Evolutionary conservation across 208 protist species (phyloP).

Genomic region (Trypanosoma grayi): DNA sequence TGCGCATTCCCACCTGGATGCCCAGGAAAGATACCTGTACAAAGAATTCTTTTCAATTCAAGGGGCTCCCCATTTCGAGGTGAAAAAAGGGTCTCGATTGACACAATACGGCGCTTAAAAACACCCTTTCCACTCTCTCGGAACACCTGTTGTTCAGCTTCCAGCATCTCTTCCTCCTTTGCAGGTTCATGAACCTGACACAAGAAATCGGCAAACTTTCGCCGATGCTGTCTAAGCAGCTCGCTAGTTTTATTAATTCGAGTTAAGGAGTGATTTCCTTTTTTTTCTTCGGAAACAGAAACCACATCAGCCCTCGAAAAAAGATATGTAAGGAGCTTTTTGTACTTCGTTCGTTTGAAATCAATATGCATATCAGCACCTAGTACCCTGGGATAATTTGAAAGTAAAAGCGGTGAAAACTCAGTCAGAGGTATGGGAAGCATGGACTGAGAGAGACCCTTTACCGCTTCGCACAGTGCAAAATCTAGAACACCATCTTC

Average conservation of each 20-base stretch:
- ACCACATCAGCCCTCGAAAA: slow-evolving; percentile 35
- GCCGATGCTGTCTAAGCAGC: slow-evolving; percentile 40
- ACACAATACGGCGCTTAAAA: slow-evolving; percentile 49
- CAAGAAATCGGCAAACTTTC: slow-evolving; percentile 40
- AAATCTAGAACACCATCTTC: slow-evolving; percentile 53
- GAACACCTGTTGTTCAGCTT: slow-evolving; percentile 32
- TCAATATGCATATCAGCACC: slow-evolving; percentile 32
- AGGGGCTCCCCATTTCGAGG: slow-evolving; percentile 3
- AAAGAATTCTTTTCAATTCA: slow-evolving; percentile 21
- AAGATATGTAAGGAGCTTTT: slow-evolving; percentile 59
- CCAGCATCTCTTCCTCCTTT: slow-evolving; percentile 33
- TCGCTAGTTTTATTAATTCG: slow-evolving; percentile 43
- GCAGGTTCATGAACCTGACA: slow-evolving; percentile 32
- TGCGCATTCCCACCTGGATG: background rate
- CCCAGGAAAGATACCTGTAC: slow-evolving; percentile 13
- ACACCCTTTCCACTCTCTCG: slow-evolving; percentile 29
- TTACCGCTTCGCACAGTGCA: slow-evolving; percentile 55
- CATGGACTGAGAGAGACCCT: slow-evolving; percentile 26
- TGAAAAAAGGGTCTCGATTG: slow-evolving; percentile 28
- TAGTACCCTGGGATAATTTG: slow-evolving; percentile 42
- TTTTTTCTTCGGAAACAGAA: slow-evolving; percentile 40
- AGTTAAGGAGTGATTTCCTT: slow-evolving; percentile 39
- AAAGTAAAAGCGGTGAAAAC: slow-evolving; percentile 51
- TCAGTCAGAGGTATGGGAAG: slow-evolving; percentile 62
- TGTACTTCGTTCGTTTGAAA: slow-evolving; percentile 72